phyloP scores from a whole-genome alignment of 2,329 filamentous ascomycete species.

The Epichloe brachyelytri region DNA sequence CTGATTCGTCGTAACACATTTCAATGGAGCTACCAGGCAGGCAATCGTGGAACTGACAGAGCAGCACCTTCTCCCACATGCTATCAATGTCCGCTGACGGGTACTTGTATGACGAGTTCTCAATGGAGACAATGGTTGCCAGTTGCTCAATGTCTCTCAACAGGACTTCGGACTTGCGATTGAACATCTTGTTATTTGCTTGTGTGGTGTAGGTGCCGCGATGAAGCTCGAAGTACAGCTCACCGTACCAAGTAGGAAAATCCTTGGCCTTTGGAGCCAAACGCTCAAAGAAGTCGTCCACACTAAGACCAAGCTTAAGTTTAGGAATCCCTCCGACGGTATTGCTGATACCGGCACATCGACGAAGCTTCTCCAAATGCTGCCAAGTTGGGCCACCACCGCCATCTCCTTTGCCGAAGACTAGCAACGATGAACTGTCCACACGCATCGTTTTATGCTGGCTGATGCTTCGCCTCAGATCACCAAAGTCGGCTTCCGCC shows the following conservation, averaged over 20 bases:
- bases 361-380: slow-evolving; percentile 85
- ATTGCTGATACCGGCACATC: slow-evolving; percentile 85
- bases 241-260: slow-evolving; percentile 93
- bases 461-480: slow-evolving; percentile 76
- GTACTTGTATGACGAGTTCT: slow-evolving; percentile 64
- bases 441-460: slow-evolving; percentile 95
- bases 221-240: slow-evolving; percentile 95
- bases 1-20: slow-evolving; percentile 96
- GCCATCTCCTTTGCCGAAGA: slow-evolving; percentile 94
- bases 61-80: slow-evolving; percentile 86
- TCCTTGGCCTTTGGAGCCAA: slow-evolving; percentile 67
- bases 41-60: slow-evolving; percentile 97
- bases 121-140: slow-evolving; percentile 72
- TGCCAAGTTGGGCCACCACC: slow-evolving; percentile 90
- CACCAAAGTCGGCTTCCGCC: slow-evolving; percentile 85
- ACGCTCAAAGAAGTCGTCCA: slow-evolving; percentile 86
- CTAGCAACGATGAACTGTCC: slow-evolving; percentile 77
- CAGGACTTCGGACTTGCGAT: slow-evolving; percentile 72
- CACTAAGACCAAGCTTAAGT: slow-evolving; percentile 76
- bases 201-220: slow-evolving; percentile 96
- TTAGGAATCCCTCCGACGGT: slow-evolving; percentile 67
- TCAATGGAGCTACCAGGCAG: slow-evolving; percentile 89
- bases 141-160: slow-evolving; percentile 80
- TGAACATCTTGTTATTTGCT: slow-evolving; percentile 93
- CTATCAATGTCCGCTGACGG: slow-evolving; percentile 87